Conservation (phyloP, 108 stramenopile genomes). For the Nannochloropsis gaditana region DNA sequence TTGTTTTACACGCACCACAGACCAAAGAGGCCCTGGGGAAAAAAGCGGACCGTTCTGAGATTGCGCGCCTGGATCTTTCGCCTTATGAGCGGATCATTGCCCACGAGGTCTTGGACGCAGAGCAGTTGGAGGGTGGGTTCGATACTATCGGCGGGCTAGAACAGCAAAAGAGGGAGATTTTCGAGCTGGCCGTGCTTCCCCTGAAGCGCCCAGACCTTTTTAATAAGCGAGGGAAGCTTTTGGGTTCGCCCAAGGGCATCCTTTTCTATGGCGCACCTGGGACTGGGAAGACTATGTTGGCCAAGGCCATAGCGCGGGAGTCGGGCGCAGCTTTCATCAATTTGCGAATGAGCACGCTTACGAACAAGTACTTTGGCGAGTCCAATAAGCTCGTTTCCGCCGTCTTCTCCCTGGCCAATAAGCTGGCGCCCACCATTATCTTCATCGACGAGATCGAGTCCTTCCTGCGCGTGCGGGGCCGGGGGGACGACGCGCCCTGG, state of each 20-base stretch:
- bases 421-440: constrained; percentile 83
- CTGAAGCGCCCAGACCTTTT: constrained; percentile 78
- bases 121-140: constrained; percentile 61
- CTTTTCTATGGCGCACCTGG: constrained; percentile 83
- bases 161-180: constrained; percentile 72
- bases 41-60: constrained; percentile 25
- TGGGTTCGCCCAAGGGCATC: constrained; percentile 77
- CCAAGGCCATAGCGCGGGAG: constrained; percentile 94
- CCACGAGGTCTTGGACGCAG: constrained; percentile 70
- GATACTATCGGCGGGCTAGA: constrained; percentile 82
- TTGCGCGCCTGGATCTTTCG: constrained; percentile 25
- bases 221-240: constrained; percentile 52
- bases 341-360: constrained; percentile 74
- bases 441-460: constrained; percentile 98
- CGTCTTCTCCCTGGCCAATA: constrained; percentile 78
- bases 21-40: constrained; percentile 26
- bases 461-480: constrained; percentile 69
- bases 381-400: constrained; percentile 84
- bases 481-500: constrained; percentile 63
- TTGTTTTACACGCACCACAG: neutral
- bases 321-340: constrained; percentile 86
- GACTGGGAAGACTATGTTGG: constrained; percentile 92
- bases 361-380: constrained; percentile 97
- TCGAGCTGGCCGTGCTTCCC: constrained; percentile 83
- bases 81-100: constrained; percentile 74